Percentiles rank a stretch among this genome's conserved stretches.
Conservation (phyloP, 192 early-diverging fungal species). For the Haplosporangium gracile region DNA sequence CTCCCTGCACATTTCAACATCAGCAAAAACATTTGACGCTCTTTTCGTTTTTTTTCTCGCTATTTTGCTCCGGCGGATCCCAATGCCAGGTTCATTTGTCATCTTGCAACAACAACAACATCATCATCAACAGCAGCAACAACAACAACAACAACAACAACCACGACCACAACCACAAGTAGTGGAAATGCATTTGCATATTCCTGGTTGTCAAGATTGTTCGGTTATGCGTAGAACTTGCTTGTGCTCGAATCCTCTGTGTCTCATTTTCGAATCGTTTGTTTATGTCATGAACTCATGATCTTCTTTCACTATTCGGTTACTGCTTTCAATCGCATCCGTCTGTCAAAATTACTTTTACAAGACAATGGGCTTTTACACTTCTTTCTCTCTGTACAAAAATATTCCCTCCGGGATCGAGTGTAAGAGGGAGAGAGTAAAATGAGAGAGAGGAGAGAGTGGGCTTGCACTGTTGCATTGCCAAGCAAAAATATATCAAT, state of each 20-base stretch:
- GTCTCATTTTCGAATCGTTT: neutral
- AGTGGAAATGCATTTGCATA: no score
- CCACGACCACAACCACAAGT: neutral
- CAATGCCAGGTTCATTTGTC: slow-evolving; percentile 6
- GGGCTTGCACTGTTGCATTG: slow-evolving; percentile 2
- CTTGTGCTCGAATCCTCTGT: neutral
- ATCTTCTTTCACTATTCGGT: neutral
- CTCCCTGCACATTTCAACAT: neutral
- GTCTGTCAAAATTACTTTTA: neutral
- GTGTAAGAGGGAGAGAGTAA: neutral
- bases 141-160: neutral
- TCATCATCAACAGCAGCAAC: no score
- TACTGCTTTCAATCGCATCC: slow-evolving; percentile 10
- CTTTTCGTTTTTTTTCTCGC: no score
- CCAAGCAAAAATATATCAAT: neutral
- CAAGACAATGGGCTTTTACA: slow-evolving; percentile 5
- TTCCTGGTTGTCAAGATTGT: no score
- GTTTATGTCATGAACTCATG: slow-evolving; percentile 3
- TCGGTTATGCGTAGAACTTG: neutral
- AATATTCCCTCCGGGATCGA: neutral
- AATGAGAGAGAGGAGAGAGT: neutral
- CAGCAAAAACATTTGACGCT: neutral
- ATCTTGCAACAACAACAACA: neutral
- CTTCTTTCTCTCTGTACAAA: neutral
- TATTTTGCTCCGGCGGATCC: neutral